Conservation (phyloP, 1,284 basidiomycete species). For the Puccinia horiana region DNA sequence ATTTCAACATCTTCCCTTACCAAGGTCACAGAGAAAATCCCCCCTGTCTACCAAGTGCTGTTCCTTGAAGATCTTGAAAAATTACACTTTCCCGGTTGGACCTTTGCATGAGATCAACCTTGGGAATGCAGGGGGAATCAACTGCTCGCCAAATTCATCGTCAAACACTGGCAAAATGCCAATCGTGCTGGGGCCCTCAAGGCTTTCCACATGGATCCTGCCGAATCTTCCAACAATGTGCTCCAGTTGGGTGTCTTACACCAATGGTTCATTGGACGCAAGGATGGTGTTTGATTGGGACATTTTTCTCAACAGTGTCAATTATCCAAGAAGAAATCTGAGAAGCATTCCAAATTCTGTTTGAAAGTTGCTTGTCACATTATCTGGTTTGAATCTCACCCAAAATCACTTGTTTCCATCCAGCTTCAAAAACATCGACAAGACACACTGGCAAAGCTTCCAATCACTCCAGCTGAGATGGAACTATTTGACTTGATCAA, state of each 20-base stretch:
- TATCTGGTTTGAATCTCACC: no score
- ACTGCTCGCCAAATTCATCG: background rate
- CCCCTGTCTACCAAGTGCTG: background rate
- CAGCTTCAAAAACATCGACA: no score
- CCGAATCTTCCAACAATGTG: no score
- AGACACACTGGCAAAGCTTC: no score
- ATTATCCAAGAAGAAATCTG: background rate
- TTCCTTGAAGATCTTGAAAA: background rate
- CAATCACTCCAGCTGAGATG: background rate
- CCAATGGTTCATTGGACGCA: constrained; percentile 2
- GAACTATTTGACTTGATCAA: background rate
- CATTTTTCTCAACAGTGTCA: background rate
- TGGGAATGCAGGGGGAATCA: background rate
- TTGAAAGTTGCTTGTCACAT: no score
- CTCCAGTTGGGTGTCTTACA: background rate
- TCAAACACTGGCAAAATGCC: constrained; percentile 12
- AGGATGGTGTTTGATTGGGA: background rate
- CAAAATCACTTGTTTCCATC: no score
- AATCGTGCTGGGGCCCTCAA: background rate
- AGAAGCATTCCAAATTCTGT: no score
- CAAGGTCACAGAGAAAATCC: background rate
- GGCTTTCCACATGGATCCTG: background rate
- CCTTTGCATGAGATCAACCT: background rate
- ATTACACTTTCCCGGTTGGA: background rate
- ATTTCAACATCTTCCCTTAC: background rate